Evolutionary conservation across 1,284 basidiomycete genomes (phyloP).

Genomic region (Gymnopus androsaceus): DNA sequence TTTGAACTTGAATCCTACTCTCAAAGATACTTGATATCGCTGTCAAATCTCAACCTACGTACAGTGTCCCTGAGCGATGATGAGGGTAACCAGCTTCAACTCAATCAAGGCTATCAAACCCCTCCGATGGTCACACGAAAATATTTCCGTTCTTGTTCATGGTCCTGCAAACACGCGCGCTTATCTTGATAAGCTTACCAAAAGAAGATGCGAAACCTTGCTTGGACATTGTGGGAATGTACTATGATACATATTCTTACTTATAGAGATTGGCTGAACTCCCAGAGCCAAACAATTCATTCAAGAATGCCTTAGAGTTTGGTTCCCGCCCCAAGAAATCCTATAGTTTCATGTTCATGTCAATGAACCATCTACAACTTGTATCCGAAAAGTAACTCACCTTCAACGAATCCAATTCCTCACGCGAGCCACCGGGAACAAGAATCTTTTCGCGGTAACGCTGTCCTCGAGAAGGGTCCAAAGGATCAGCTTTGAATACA

Average conservation of each 20-base stretch:
- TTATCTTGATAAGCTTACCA: neutral
- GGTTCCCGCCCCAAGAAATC: conserved; percentile 79
- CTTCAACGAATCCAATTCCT: conserved; percentile 46
- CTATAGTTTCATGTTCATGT: conserved; percentile 27
- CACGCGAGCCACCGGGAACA: conserved; percentile 55
- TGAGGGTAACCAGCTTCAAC: no score
- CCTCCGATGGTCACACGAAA: no score
- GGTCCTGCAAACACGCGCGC: no score
- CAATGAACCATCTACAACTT: neutral
- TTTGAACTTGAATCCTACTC: no score
- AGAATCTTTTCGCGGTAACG: conserved; percentile 59
- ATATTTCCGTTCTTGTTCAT: no score
- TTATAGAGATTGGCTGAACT: conserved; percentile 6
- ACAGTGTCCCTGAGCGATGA: no score
- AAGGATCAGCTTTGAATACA: conserved; percentile 76
- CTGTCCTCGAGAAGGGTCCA: conserved; percentile 59
- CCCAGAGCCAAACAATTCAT: conserved; percentile 55
- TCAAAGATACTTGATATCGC: no score
- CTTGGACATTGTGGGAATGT: neutral
- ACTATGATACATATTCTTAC: neutral
- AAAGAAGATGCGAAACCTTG: neutral
- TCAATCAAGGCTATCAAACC: no score
- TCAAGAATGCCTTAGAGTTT: conserved; percentile 76
- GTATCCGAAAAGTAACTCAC: conserved; percentile 24
- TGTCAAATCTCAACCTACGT: no score